Evolutionary conservation across 108 stramenopile genomes (phyloP), one percentile per base, ranked within the genome.

Genomic region (Heterococcus sp.): DNA sequence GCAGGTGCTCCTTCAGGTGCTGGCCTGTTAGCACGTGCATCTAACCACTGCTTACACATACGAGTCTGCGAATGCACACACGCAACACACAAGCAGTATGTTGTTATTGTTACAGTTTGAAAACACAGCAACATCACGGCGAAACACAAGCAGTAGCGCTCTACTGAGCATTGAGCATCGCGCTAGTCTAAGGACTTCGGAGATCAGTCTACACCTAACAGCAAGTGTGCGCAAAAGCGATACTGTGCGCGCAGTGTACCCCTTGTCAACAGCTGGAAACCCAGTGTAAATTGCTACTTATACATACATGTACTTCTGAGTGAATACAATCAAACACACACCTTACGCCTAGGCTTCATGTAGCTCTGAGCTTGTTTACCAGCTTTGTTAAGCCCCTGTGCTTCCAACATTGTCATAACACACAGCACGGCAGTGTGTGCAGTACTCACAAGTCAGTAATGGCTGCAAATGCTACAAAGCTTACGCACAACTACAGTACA

Each of bases 311-410:
- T 14, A 58, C 46, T 58, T 8, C 46, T 21, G 21, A 8, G 46
- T 8, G 14, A 58, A 58, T 58, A 21, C 8, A 21, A 8, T 58
- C 46, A 8, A 58, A 14, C 21, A 8, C 86, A 66, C 37, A 84
- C 80, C 82, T 90, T 86, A 31, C 66, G 69, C 32, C 91, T 78
- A 71, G 91, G 90, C 63, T 90, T 90, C 40, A 91, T 86, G 63
- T 94, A 89, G 66, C 79, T 87, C 75, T 90, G 87, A 27, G 87
- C 69, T 37, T 58, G 46, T 86, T 72, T 29, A 85, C 89, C 76
- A 93, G 93, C 39, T 89, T 91, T 31, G 75, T 82, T 35, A 76
- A 46, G 11, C 71, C 63, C 38, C 67, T 89, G 37, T 88, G n/a
- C n/a, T n/a, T n/a, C n/a, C n/a, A n/a, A n/a, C n/a, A n/a, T n/a